Percentiles rank a stretch among this genome's conserved stretches.
Evolutionary conservation across 305 asterid genomes (phyloP).

Genomic region (Fraxinus greggii): DNA sequence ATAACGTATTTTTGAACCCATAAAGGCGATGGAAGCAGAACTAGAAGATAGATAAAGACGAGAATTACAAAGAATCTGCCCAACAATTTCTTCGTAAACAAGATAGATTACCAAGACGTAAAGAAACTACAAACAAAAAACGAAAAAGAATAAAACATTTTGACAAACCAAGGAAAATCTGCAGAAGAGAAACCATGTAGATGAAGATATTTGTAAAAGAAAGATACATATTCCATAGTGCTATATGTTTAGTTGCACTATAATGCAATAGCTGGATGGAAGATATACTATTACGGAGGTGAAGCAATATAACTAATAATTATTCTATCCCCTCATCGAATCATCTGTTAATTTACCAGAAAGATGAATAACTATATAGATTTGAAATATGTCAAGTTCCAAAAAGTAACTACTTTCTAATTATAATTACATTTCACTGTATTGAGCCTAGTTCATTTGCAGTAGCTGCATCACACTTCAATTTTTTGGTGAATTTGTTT

Average conservation of each 20-base stretch:
- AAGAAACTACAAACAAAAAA: neutral
- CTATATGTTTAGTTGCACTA: neutral
- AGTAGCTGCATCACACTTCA: neutral
- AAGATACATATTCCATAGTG: neutral
- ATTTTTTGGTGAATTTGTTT: neutral
- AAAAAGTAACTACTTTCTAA: neutral
- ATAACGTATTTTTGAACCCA: neutral
- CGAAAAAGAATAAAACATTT: neutral
- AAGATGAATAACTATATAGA: neutral
- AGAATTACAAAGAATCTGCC: neutral
- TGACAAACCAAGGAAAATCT: neutral
- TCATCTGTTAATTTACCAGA: neutral
- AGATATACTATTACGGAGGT: neutral
- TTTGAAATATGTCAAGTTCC: neutral
- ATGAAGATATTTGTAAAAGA: neutral
- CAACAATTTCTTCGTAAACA: neutral
- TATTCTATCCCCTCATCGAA: neutral
- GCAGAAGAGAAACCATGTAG: neutral
- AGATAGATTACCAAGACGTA: neutral
- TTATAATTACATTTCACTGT: neutral
- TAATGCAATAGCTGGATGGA: neutral
- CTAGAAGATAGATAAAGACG: neutral
- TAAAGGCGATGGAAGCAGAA: neutral
- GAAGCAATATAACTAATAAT: neutral
- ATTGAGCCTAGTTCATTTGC: neutral